Conservation (phyloP, 2,329 filamentous ascomycete genomes). For the Xylaria hypoxylon region DNA sequence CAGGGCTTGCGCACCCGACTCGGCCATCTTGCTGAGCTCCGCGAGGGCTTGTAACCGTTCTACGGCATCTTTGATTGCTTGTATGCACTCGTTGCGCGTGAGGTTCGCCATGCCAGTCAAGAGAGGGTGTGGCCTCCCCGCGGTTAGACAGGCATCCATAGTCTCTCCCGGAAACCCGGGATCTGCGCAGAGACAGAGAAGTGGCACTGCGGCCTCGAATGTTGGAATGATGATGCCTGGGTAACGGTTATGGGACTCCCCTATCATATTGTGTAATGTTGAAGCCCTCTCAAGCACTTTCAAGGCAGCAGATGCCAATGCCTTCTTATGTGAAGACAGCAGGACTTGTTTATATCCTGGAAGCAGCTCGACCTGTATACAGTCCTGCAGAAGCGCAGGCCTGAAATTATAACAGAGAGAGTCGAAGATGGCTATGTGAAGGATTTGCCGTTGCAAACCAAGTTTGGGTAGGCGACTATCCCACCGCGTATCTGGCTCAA, state of each 20-base stretch:
- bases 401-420: slow-evolving; percentile 40
- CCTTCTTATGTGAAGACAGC: slow-evolving; percentile 28
- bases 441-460: slow-evolving; percentile 32
- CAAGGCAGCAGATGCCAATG: slow-evolving; percentile 34
- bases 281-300: slow-evolving; percentile 23
- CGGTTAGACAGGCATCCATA: background rate
- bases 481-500: slow-evolving; percentile 32
- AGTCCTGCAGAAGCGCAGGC: slow-evolving; percentile 21
- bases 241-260: slow-evolving; percentile 27
- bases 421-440: slow-evolving; percentile 38
- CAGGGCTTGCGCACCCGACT: slow-evolving; percentile 2
- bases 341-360: slow-evolving; percentile 35
- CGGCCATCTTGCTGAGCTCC: background rate
- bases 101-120: background rate
- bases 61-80: background rate
- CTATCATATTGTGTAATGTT: slow-evolving; percentile 34
- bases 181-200: slow-evolving; percentile 9
- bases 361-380: background rate
- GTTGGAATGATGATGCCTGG: slow-evolving; percentile 30
- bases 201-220: slow-evolving; percentile 36
- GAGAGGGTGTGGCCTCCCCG: background rate
- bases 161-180: background rate
- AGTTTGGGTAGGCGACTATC: slow-evolving; percentile 33
- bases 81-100: slow-evolving; percentile 5
- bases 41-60: background rate